phyloP scores from a whole-genome alignment of 805 yeast species.

The Metschnikowia colocasiae region DNA sequence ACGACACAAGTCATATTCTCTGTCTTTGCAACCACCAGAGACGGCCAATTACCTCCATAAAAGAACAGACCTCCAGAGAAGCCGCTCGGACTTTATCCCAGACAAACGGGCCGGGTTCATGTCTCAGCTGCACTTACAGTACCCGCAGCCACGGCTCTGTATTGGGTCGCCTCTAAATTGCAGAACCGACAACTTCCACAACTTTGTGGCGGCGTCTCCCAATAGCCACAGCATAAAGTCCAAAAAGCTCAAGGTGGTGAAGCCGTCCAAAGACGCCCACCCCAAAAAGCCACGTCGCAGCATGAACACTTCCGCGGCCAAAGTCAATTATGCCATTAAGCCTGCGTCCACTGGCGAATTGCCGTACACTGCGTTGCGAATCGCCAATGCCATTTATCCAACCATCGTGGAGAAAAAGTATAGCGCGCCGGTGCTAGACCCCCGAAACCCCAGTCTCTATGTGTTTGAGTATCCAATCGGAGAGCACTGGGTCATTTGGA shows the following conservation, averaged over 20 bases:
- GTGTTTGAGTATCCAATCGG: slow-evolving; percentile 70
- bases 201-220: not conserved
- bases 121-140: not conserved
- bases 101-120: not conserved
- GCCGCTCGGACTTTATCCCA: not conserved
- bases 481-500: slow-evolving; percentile 81
- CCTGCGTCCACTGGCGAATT: not conserved
- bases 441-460: slow-evolving; percentile 56
- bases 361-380: not conserved
- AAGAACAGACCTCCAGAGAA: not conserved
- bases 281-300: not conserved
- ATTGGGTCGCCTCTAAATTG: not conserved
- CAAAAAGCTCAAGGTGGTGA: not conserved
- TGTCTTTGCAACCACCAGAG: not conserved
- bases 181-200: not conserved
- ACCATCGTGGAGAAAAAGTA: slow-evolving; percentile 43
- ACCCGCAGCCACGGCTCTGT: not conserved
- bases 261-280: not conserved
- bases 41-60: not conserved
- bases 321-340: slow-evolving; percentile 1
- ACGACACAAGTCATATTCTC: not conserved
- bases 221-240: not conserved
- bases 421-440: slow-evolving; percentile 66
- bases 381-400: slow-evolving; percentile 4
- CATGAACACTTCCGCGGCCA: not conserved